Percentiles rank a stretch among this genome's conserved stretches.
phyloP scores from a whole-genome alignment of 805 yeast genomes.

The Saccharomycopsis guyanensis region DNA sequence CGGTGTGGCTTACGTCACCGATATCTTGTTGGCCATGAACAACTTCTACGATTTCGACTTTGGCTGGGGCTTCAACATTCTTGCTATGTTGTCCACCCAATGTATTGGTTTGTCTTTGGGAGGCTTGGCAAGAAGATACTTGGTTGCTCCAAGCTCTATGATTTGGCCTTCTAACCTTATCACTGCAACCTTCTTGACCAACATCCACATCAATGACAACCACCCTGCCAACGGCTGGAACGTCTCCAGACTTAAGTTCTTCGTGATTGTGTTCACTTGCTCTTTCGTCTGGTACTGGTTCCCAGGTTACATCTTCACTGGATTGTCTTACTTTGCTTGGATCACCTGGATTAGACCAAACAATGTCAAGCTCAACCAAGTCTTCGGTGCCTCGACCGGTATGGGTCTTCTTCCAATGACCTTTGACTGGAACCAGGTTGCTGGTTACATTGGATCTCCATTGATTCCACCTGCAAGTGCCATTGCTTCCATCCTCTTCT shows the following conservation, averaged over 20 bases:
- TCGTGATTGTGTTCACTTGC: conserved; percentile 32
- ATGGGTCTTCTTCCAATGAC: conserved; percentile 60
- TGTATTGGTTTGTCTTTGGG: conserved; percentile 60
- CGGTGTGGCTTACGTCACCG: conserved; percentile 50
- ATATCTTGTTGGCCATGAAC: conserved; percentile 44
- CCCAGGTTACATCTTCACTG: conserved; percentile 53
- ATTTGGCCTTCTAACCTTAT: conserved; percentile 67
- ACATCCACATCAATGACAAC: conserved; percentile 40
- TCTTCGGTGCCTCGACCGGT: conserved; percentile 56
- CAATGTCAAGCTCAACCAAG: conserved; percentile 49
- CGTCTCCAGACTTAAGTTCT: conserved; percentile 43
- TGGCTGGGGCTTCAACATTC: conserved; percentile 47
- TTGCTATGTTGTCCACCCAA: conserved; percentile 48
- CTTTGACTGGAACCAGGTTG: conserved; percentile 60
- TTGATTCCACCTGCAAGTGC: conserved; percentile 54
- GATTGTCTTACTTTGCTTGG: conserved; percentile 53
- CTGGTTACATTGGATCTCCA: conserved; percentile 53
- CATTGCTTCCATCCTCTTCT: conserved; percentile 35
- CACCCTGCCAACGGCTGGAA: conserved; percentile 50
- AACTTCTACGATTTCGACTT: conserved; percentile 38
- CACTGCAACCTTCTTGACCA: conserved; percentile 46
- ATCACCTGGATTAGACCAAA: conserved; percentile 56
- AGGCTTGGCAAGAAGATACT: conserved; percentile 48
- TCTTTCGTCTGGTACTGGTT: conserved; percentile 48
- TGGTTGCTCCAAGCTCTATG: conserved; percentile 56